Evolutionary conservation across 164 flowering plant species (phyloP), one percentile per base, ranked within the genome.

Genomic region (Annona squamosa): DNA sequence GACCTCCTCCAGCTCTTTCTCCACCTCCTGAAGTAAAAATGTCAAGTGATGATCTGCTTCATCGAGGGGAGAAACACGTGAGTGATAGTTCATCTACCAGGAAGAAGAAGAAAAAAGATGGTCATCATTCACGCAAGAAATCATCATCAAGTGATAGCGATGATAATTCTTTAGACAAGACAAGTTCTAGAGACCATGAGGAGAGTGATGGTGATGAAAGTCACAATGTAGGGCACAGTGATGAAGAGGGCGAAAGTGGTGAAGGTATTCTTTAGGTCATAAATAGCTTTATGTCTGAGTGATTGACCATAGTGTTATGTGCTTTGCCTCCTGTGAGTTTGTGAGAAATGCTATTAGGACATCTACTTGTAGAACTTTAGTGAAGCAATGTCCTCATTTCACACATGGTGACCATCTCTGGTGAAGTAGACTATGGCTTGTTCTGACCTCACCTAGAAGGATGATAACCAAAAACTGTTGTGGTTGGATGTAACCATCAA

Each of bases 211-310:
- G 44, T 69, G 67, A 70, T 41, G 46, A 5, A 19, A 72, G 52
- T 44, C 73, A 72, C n/a, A 79, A 76, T 18, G 66, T 57, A 68
- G 72, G 62, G 4, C 65, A 72, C 5, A 73, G 79, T n/a, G 76
- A 67, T 43, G 83, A 79, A 69, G 4, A 76, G 69, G 63, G 37
- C 37, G 37, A 26, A 26, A 26, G 37, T 26, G 37, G 37, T 26
- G 37, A 26, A 26, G 37, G 37, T 26, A 26, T 0, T 26, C 37
- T 26, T 76, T 84, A 48, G 79, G 81, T 41, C 37, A 59, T 26
- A 12, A 75, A 63, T 41, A 73, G 48, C 10, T 69, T 19, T 6
- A 64, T n/a, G 5, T 9, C 65, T 9, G 9, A 52, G 59, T 52
- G 59, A 7, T 52, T 52, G 13, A 7, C 10, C 59, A 52, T 52